A percentile compares a stretch with the other conserved stretches of the same genome.
phyloP scores from a whole-genome alignment of 164 flowering plant species.

The Chimonanthus salicifolius region DNA sequence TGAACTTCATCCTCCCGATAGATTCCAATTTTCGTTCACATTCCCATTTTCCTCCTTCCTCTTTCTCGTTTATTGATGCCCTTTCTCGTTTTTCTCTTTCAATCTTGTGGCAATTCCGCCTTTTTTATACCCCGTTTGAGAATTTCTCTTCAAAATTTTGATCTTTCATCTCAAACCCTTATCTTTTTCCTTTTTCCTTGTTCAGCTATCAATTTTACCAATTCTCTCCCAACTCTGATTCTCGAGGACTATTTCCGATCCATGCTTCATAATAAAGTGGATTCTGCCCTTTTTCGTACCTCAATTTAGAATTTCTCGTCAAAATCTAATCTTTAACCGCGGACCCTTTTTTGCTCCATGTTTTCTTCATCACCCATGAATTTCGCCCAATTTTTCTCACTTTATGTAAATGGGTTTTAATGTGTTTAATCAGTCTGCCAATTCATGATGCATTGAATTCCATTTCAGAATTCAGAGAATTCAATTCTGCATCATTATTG shows the following conservation, averaged over 20 bases:
- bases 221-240: too few species aligned
- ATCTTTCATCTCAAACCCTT: constrained; percentile 7
- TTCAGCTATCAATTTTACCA: too few species aligned
- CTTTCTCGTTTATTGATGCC: constrained; percentile 34
- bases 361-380: not conserved
- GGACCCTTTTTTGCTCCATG: not conserved
- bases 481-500: too few species aligned
- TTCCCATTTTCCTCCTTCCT: not conserved
- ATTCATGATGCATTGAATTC: not conserved
- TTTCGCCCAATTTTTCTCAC: too few species aligned
- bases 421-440: too few species aligned
- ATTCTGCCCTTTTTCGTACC: constrained; percentile 30
- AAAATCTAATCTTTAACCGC: constrained; percentile 37
- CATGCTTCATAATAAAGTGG: too few species aligned
- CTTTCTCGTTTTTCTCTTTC: constrained; percentile 27
- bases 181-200: too few species aligned
- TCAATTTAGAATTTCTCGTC: constrained; percentile 48
- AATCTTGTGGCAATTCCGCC: constrained; percentile 23
- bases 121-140: constrained; percentile 34
- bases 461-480: not conserved
- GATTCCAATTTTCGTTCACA: not conserved
- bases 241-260: too few species aligned
- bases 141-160: constrained; percentile 34
- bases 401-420: too few species aligned
- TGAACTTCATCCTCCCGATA: not conserved